phyloP scores from a whole-genome alignment of 1,284 basidiomycete species.

The Lentinus polychrous region DNA sequence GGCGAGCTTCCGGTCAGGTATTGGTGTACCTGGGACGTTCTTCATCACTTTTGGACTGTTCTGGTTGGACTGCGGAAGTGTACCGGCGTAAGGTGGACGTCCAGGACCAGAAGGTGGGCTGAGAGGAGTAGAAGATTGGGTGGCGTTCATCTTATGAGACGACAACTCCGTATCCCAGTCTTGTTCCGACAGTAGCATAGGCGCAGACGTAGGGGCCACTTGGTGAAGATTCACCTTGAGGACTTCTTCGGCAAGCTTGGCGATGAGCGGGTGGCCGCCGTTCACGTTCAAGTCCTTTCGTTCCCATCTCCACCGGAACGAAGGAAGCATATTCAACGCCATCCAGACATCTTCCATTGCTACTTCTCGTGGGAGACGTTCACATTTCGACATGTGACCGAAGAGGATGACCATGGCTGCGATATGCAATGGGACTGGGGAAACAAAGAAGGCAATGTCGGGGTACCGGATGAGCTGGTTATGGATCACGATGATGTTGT shows the following conservation, averaged over 20 bases:
- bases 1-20: conserved; percentile 32
- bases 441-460: conserved; percentile 78
- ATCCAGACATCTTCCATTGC: conserved; percentile 77
- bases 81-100: neutral
- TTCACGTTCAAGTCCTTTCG: conserved; percentile 55
- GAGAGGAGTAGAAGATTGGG: conserved; percentile 11
- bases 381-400: conserved; percentile 72
- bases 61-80: neutral
- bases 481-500: conserved; percentile 78
- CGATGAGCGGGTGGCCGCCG: conserved; percentile 73
- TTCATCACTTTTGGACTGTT: conserved; percentile 14
- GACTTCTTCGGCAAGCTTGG: conserved; percentile 70
- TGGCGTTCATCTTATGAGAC: conserved; percentile 14
- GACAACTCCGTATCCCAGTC: conserved; percentile 56
- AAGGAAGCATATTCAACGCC: conserved; percentile 77
- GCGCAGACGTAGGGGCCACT: conserved; percentile 48
- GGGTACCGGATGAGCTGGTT: conserved; percentile 74
- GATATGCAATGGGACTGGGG: conserved; percentile 77
- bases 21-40: conserved; percentile 12
- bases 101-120: conserved; percentile 23
- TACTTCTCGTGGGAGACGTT: conserved; percentile 51
- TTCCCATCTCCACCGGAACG: conserved; percentile 83
- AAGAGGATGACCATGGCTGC: conserved; percentile 83
- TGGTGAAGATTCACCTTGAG: conserved; percentile 60
- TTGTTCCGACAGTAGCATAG: conserved; percentile 56